These are phyloP conservation scores for Ophiostoma perfectum DNA, from an alignment of 2,329 filamentous ascomycete genomes.

Conservation along the genomic window DNA sequence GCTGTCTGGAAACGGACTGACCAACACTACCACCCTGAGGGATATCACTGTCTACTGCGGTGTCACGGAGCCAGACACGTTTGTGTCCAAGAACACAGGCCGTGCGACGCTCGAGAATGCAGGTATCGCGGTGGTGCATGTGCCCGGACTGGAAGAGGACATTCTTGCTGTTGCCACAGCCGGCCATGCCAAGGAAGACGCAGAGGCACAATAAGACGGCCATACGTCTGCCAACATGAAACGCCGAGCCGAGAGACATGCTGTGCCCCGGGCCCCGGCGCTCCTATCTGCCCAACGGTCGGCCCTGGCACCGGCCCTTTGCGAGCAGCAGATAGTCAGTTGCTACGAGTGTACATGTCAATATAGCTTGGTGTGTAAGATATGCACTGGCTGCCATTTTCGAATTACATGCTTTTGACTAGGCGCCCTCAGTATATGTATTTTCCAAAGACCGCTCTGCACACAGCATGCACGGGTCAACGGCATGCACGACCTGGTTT, in stretches of 20 bases:
- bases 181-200: constrained; percentile 53
- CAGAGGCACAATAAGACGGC: background rate
- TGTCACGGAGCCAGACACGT: constrained; percentile 82
- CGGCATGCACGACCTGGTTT: too few relatives aligned
- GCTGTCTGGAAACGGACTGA: constrained; percentile 37
- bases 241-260: background rate
- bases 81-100: constrained; percentile 77
- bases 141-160: constrained; percentile 70
- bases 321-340: too few relatives aligned
- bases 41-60: constrained; percentile 70
- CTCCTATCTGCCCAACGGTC: too few relatives aligned
- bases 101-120: constrained; percentile 62
- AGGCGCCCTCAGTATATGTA: too few relatives aligned
- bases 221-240: background rate
- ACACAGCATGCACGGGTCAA: too few relatives aligned
- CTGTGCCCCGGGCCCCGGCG: background rate
- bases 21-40: background rate
- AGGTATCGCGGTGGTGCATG: constrained; percentile 67
- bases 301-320: background rate
- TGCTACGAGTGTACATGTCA: too few relatives aligned
- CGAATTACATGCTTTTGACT: too few relatives aligned
- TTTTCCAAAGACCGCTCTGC: too few relatives aligned
- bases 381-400: too few relatives aligned
- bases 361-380: too few relatives aligned
- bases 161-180: constrained; percentile 79